Evolutionary conservation across 1,139 yeast species (phyloP).

Genomic region (Hyphopichia burtonii): DNA sequence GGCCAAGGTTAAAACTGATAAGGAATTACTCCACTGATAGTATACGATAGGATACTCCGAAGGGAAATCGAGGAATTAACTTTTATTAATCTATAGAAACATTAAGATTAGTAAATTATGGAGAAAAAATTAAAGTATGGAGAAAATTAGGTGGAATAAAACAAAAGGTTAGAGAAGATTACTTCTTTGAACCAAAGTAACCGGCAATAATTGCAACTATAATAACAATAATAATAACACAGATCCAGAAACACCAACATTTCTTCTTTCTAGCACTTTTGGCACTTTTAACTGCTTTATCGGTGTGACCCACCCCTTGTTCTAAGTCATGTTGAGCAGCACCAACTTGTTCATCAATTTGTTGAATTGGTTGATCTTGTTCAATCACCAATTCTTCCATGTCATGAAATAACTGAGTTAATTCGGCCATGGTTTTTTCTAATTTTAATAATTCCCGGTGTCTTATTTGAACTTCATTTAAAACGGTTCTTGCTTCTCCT

Average conservation of each 20-base stretch:
- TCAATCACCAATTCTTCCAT: conserved; percentile 96
- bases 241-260: conserved; percentile 79
- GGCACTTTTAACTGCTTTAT: conserved; percentile 86
- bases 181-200: conserved; percentile 35
- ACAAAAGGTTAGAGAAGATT: not conserved
- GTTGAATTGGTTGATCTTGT: conserved; percentile 87
- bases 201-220: conserved; percentile 66
- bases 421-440: conserved; percentile 93
- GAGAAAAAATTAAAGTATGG: no score
- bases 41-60: no score
- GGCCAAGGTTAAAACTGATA: no score
- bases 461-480: conserved; percentile 94
- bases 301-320: conserved; percentile 92
- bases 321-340: conserved; percentile 89
- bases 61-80: no score
- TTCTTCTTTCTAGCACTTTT: conserved; percentile 89
- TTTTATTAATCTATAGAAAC: no score
- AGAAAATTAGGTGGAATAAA: not conserved
- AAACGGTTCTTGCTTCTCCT: conserved; percentile 95
- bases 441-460: conserved; percentile 94
- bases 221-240: conserved; percentile 57
- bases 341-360: conserved; percentile 76
- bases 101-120: no score
- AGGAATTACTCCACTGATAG: no score
- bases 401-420: conserved; percentile 91